Evolutionary conservation across 2,329 filamentous ascomycete species (phyloP).

Genomic region (Plenodomus biglobosus): DNA sequence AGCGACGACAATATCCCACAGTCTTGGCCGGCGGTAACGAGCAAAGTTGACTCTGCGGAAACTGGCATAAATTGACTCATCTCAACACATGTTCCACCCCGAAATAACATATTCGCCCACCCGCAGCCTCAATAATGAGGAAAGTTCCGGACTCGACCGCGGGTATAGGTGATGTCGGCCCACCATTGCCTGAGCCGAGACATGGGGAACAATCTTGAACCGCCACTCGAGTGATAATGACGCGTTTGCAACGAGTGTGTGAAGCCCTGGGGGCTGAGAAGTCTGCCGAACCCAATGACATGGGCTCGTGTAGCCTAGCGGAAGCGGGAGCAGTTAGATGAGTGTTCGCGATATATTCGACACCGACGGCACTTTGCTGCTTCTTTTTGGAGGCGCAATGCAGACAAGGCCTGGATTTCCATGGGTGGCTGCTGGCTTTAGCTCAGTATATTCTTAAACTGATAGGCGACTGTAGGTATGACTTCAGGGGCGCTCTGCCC

Average conservation of each 20-base stretch:
- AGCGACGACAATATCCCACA: not conserved
- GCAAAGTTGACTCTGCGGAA: not conserved
- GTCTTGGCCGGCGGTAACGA: not conserved
- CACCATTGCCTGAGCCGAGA: not conserved
- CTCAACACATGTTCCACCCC: not conserved
- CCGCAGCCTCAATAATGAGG: not conserved
- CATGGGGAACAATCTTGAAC: not conserved
- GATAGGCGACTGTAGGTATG: conserved; percentile 1
- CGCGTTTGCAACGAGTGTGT: not conserved
- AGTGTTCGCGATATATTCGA: not conserved
- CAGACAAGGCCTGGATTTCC: conserved; percentile 16
- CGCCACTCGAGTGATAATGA: not conserved
- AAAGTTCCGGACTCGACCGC: not conserved
- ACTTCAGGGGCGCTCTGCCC: conserved; percentile 5
- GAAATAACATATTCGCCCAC: not conserved
- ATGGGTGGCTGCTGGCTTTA: conserved; percentile 5
- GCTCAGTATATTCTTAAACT: conserved; percentile 6
- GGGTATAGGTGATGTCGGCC: not conserved
- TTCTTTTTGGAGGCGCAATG: conserved; percentile 11
- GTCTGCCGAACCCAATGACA: not conserved
- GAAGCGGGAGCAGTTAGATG: not conserved
- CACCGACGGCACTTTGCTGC: not conserved
- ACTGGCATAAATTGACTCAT: not conserved
- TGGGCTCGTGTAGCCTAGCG: not conserved
- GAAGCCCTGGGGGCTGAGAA: not conserved